Evolutionary conservation across 331 rosid genomes (phyloP).

Genomic region (Dryas integrifolia): DNA sequence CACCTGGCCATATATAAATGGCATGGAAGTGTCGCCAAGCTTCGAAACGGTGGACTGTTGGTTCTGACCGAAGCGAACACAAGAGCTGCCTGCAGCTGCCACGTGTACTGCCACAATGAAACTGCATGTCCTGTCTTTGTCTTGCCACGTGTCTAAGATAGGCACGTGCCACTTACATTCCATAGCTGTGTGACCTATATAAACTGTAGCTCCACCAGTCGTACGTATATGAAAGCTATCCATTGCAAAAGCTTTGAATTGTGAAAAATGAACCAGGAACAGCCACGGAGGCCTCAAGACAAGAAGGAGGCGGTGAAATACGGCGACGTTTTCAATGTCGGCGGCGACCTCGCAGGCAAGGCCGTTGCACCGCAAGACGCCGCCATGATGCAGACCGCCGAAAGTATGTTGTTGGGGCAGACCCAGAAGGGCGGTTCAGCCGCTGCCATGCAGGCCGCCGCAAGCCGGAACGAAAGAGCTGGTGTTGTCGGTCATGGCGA

Average conservation of each 20-base stretch:
- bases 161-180: constrained; percentile 21
- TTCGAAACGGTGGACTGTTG: background rate
- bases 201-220: no score
- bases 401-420: constrained; percentile 49
- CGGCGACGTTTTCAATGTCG: constrained; percentile 59
- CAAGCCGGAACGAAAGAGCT: constrained; percentile 49
- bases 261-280: constrained; percentile 54
- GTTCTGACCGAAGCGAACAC: background rate
- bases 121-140: background rate
- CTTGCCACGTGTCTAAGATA: constrained; percentile 2
- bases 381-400: constrained; percentile 73
- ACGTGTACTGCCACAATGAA: background rate
- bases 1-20: no score
- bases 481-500: constrained; percentile 48
- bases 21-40: background rate
- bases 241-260: background rate
- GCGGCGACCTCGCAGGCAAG: constrained; percentile 52
- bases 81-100: background rate
- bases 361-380: constrained; percentile 67
- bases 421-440: constrained; percentile 61
- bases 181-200: background rate
- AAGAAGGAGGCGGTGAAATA: constrained; percentile 45
- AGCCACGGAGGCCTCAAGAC: constrained; percentile 37
- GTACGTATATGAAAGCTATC: background rate
- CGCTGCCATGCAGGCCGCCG: constrained; percentile 61